These are phyloP conservation scores for Calocybe indica DNA, from an alignment of 768 basidiomycete species.

Conservation along the genomic window DNA sequence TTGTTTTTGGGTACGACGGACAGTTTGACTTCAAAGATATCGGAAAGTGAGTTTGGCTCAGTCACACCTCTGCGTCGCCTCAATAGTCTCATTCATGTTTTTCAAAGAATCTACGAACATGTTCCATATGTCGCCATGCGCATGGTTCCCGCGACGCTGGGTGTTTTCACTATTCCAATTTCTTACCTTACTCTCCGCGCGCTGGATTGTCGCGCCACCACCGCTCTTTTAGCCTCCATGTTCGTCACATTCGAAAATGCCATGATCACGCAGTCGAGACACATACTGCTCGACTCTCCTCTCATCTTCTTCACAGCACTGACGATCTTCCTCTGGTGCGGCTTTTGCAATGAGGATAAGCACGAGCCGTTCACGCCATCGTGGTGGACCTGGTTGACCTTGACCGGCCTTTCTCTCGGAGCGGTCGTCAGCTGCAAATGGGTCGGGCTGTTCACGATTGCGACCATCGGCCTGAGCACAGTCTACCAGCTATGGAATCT, in stretches of 20 bases:
- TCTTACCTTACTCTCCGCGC: conserved; percentile 91
- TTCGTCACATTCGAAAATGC: conserved; percentile 98
- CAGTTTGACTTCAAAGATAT: conserved; percentile 98
- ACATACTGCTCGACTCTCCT: conserved; percentile 97
- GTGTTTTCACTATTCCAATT: conserved; percentile 84
- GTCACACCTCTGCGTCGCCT: conserved; percentile 1
- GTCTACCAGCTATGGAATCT: conserved; percentile 84
- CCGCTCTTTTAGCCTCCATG: conserved; percentile 84
- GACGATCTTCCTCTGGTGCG: conserved; percentile 79
- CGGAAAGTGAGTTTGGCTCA: conserved; percentile 63
- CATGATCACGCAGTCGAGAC: conserved; percentile 89
- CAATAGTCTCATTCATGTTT: not conserved
- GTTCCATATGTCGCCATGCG: conserved; percentile 98
- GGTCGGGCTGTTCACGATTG: conserved; percentile 98
- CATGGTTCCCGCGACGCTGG: conserved; percentile 85
- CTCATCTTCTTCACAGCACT: conserved; percentile 97
- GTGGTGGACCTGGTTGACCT: conserved; percentile 92
- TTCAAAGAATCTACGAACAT: conserved; percentile 64
- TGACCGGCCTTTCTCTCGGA: conserved; percentile 87
- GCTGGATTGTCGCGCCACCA: conserved; percentile 87
- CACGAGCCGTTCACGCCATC: conserved; percentile 72
- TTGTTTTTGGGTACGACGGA: conserved; percentile 83
- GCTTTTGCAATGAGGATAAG: conserved; percentile 90
- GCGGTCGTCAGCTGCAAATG: conserved; percentile 95
- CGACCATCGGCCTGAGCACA: conserved; percentile 85